Evolutionary conservation across 1,284 basidiomycete species (phyloP).

Genomic region (Thecaphora thlaspeos): DNA sequence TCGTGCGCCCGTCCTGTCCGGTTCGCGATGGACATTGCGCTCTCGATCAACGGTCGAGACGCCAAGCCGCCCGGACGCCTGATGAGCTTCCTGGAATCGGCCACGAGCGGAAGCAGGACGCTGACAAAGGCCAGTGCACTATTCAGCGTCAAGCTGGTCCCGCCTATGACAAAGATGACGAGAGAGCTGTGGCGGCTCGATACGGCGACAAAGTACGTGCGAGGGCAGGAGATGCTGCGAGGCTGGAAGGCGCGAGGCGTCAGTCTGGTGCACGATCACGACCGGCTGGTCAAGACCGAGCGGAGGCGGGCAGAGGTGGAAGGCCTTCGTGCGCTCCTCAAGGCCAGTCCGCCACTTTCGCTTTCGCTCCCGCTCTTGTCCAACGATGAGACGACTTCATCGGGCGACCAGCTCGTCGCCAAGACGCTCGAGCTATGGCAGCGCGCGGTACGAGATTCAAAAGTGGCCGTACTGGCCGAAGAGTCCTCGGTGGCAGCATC

Average conservation of each 20-base stretch:
- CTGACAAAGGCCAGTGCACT: constrained; percentile 67
- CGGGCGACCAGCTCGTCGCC: constrained; percentile 18
- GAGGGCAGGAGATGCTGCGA: constrained; percentile 79
- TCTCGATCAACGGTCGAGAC: constrained; percentile 82
- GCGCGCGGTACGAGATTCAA: constrained; percentile 24
- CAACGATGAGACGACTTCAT: too few relatives aligned
- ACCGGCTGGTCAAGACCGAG: constrained; percentile 69
- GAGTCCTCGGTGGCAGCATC: constrained; percentile 12
- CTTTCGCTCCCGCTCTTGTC: too few relatives aligned
- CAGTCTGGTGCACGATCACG: constrained; percentile 81
- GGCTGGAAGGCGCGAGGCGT: constrained; percentile 83
- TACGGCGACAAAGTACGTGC: constrained; percentile 87
- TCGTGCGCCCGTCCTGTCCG: constrained; percentile 77
- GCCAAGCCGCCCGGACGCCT: constrained; percentile 78
- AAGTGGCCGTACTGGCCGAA: constrained; percentile 27
- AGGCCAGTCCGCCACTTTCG: constrained; percentile 14
- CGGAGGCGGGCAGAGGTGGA: constrained; percentile 81
- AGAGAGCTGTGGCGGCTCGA: constrained; percentile 91
- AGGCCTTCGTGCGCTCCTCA: constrained; percentile 74
- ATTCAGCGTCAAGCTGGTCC: constrained; percentile 76
- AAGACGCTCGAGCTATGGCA: constrained; percentile 35
- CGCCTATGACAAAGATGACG: constrained; percentile 79
- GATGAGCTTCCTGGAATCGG: constrained; percentile 62
- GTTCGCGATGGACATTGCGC: constrained; percentile 81
- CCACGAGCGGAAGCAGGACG: constrained; percentile 62